Evolutionary conservation across 2,329 filamentous ascomycete genomes (phyloP).

Genomic region (Lecanicillium sp.): DNA sequence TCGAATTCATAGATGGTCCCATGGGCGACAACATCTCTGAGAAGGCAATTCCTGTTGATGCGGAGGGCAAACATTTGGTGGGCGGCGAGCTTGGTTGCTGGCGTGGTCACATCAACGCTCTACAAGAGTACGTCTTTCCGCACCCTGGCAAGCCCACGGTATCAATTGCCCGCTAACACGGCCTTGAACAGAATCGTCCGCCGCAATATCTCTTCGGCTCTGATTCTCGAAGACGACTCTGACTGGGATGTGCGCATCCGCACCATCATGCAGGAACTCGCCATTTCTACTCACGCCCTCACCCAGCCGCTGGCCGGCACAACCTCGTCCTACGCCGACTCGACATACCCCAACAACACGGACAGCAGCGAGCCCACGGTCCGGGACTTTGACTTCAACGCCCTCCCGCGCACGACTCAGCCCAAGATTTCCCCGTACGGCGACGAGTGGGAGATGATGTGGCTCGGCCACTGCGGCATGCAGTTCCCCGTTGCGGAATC

Average conservation of each 20-base stretch:
- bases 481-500: conserved; percentile 20
- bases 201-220: conserved; percentile 36
- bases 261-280: conserved; percentile 36
- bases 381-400: conserved; percentile 15
- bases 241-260: conserved; percentile 50
- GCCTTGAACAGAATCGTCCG: conserved; percentile 30
- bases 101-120: conserved; percentile 33
- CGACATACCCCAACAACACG: conserved; percentile 18
- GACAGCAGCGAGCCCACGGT: conserved; percentile 4
- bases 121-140: conserved; percentile 22
- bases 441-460: conserved; percentile 43
- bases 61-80: conserved; percentile 8
- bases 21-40: conserved; percentile 31
- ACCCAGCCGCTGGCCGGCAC: conserved; percentile 22
- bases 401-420: conserved; percentile 13
- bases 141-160: neutral
- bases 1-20: conserved; percentile 42
- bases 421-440: conserved; percentile 35
- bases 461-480: conserved; percentile 41
- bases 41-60: conserved; percentile 25
- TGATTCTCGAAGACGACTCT: conserved; percentile 50
- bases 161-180: neutral
- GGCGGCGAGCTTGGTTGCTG: conserved; percentile 22
- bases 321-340: conserved; percentile 16
- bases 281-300: conserved; percentile 27